phyloP scores from a whole-genome alignment of 202 grass and related monocot genomes.

The Setaria italica region DNA sequence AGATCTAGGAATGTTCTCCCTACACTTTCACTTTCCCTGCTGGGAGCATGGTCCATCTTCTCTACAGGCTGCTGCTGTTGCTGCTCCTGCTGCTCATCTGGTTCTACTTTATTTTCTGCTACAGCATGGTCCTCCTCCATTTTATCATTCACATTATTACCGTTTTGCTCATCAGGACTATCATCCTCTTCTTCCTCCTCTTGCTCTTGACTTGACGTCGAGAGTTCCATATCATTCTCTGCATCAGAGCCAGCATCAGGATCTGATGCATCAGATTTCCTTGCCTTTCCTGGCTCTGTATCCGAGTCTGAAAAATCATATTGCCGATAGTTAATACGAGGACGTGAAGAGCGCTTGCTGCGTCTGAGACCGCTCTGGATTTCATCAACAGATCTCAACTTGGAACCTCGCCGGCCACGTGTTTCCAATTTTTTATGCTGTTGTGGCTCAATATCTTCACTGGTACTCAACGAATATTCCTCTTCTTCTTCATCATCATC shows the following conservation, averaged over 20 bases:
- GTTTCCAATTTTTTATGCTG: slow-evolving; percentile 59
- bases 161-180: slow-evolving; percentile 58
- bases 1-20: slow-evolving; percentile 90
- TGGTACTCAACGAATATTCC: slow-evolving; percentile 83
- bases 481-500: slow-evolving; percentile 98
- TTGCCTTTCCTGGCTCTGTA: slow-evolving; percentile 62
- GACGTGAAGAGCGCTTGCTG: slow-evolving; percentile 84
- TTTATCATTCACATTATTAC: slow-evolving; percentile 58
- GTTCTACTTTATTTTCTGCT: slow-evolving; percentile 60
- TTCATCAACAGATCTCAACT: slow-evolving; percentile 82
- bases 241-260: slow-evolving; percentile 63
- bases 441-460: slow-evolving; percentile 77
- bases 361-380: slow-evolving; percentile 86
- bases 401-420: slow-evolving; percentile 65
- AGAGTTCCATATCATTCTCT: slow-evolving; percentile 70
- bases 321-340: slow-evolving; percentile 82
- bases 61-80: slow-evolving; percentile 42
- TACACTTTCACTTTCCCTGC: slow-evolving; percentile 52
- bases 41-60: slow-evolving; percentile 53
- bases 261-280: slow-evolving; percentile 75
- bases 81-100: slow-evolving; percentile 40
- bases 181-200: slow-evolving; percentile 76
- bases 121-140: slow-evolving; percentile 54
- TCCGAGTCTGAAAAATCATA: slow-evolving; percentile 91
- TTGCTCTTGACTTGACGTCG: slow-evolving; percentile 81